Conservation (phyloP, 768 basidiomycete genomes). For the Lentinula edodes region DNA sequence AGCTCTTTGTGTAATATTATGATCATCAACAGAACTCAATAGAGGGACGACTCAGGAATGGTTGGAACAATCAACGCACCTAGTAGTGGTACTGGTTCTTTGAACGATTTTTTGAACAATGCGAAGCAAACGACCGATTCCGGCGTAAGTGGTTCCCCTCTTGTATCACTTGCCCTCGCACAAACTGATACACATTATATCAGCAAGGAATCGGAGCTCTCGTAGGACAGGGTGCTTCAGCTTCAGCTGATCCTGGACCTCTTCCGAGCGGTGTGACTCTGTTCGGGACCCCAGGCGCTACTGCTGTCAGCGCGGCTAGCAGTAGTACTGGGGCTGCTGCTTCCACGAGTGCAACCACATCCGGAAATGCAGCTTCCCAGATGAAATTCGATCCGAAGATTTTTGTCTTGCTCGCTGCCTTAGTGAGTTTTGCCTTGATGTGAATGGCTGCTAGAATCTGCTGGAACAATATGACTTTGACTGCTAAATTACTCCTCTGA, state of each 20-base stretch:
- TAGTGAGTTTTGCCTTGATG: slow-evolving; percentile 1
- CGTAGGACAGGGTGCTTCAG: slow-evolving; percentile 42
- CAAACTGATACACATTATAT: not conserved
- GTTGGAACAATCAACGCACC: slow-evolving; percentile 52
- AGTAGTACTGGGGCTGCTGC: not conserved
- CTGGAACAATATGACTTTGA: not conserved
- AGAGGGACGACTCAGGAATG: slow-evolving; percentile 27
- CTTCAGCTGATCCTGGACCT: slow-evolving; percentile 37
- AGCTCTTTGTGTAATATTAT: not conserved
- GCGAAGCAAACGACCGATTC: slow-evolving; percentile 24
- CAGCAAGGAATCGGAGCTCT: slow-evolving; percentile 38
- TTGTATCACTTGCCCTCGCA: not conserved
- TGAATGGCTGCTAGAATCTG: not conserved
- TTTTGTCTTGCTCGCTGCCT: not conserved
- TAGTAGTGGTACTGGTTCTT: slow-evolving; percentile 33
- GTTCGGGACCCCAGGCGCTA: slow-evolving; percentile 17
- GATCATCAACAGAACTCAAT: not conserved
- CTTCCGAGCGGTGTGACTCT: slow-evolving; percentile 26
- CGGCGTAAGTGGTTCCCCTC: slow-evolving; percentile 23
- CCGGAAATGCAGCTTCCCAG: not conserved
- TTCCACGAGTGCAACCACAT: not conserved
- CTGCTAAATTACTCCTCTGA: not conserved
- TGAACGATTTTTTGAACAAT: slow-evolving; percentile 26
- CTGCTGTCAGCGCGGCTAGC: not conserved
- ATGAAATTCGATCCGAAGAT: not conserved